Base-by-base conservation (phyloP, 2,329 filamentous ascomycete genomes). In the Monosporascus sp. region DNA sequence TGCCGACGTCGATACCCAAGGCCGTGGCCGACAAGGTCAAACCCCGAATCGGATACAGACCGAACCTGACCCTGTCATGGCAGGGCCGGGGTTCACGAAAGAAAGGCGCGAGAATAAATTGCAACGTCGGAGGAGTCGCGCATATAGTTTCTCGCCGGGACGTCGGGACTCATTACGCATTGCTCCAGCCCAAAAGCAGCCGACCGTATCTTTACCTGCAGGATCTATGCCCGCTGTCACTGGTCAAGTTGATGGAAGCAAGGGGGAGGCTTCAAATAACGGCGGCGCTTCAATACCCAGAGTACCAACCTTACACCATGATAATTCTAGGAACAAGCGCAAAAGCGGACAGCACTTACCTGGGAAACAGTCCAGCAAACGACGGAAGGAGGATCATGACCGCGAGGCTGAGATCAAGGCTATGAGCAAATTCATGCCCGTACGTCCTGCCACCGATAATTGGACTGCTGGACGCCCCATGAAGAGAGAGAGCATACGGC, bases 391-490 rank as follows among this genome's bases (percentile, higher is more conserved):
- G 58, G 89, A 95, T 58, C 83, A 84, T 66, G 80, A 87, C 54
- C 82, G 93, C 53, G 92, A 96, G 71, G 90, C 90, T 57, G 91
- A 96, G 71, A 91, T 97, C 66, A 89, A 86, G 66, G 85, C 90
- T 51, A 90, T 97, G 88, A 88, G 84, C 65, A 82, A 84, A 41
- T 81, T 80, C 56, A 81, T 86, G 60, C 85, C 89, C 6, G 74
- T 85, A 51, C 82, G 88, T 50, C 78, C 85, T 6, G 79, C 80
- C 11, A 79, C 80, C 48, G 80, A 85, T 56, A 75, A 78, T 34
- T 82, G 80, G 68, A 80, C 80, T 51, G 76, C 83, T 46, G 79
- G 88, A 46, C 80, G 83, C 54, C 81, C 78, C 2, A 70, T 79
- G 64, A 82, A 78, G 77, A 76, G 77, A 69, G 81, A 90, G 60